These are phyloP conservation scores for Raphanus hybrid DNA, from an alignment of 441 rosid species.

Conservation along the genomic window DNA sequence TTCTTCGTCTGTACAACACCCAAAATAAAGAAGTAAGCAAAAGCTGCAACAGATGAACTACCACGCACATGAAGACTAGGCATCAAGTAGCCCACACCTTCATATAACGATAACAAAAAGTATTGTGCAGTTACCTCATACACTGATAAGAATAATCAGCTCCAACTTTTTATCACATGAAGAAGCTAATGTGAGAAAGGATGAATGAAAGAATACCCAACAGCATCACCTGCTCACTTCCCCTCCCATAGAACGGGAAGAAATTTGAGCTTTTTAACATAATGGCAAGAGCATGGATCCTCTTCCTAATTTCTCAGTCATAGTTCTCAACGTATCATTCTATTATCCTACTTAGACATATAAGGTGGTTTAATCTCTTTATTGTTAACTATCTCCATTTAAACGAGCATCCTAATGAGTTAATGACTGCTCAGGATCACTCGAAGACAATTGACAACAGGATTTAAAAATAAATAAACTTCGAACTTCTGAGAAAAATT, in stretches of 20 bases:
- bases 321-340: conserved; percentile 25
- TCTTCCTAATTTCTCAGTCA: conserved; percentile 41
- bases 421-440: background rate
- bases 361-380: background rate
- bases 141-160: conserved; percentile 82
- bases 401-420: conserved; percentile 22
- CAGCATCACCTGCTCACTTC: conserved; percentile 82
- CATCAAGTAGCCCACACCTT: conserved; percentile 51
- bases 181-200: conserved; percentile 89
- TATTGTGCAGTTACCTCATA: conserved; percentile 88
- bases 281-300: conserved; percentile 46
- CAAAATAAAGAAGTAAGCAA: conserved; percentile 53
- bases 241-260: conserved; percentile 63
- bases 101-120: conserved; percentile 54
- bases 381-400: conserved; percentile 29
- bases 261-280: conserved; percentile 51
- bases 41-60: conserved; percentile 35
- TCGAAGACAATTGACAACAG: background rate
- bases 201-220: conserved; percentile 81
- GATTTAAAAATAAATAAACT: background rate
- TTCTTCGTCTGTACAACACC: conserved; percentile 75
- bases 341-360: background rate
- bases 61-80: conserved; percentile 40
- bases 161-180: conserved; percentile 96
- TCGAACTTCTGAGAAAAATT: background rate